Conservation (phyloP, 371 early-diverging fungal genomes). For the Lichtheimia corymbifera region DNA sequence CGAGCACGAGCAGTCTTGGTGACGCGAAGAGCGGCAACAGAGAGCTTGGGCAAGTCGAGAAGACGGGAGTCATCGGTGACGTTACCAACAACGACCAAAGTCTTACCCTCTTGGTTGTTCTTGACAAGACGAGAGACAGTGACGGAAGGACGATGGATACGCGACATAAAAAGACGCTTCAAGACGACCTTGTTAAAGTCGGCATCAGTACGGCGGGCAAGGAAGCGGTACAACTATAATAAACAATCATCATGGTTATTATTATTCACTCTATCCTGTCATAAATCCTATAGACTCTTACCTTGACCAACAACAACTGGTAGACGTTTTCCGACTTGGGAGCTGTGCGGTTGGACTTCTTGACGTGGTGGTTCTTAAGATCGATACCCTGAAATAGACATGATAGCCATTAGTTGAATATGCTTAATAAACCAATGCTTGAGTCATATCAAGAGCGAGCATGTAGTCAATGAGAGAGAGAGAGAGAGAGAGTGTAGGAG, state of each 20-base stretch:
- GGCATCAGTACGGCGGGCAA: constrained; percentile 97
- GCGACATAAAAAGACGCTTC: constrained; percentile 98
- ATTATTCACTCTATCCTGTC: background rate
- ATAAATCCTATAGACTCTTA: constrained; percentile 23
- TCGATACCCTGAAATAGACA: constrained; percentile 83
- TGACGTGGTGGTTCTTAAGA: constrained; percentile 92
- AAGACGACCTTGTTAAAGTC: constrained; percentile 98
- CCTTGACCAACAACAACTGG: constrained; percentile 91
- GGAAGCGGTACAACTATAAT: constrained; percentile 92
- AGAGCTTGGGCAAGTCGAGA: constrained; percentile 93
- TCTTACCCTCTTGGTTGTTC: constrained; percentile 75
- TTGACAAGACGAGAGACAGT: constrained; percentile 87
- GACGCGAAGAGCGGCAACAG: constrained; percentile 93
- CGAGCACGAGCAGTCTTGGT: constrained; percentile 95
- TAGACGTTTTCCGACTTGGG: constrained; percentile 92
- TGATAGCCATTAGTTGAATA: too few species aligned
- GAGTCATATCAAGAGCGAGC: too few species aligned
- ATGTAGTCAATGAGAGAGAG: too few species aligned
- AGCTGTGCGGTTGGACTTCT: constrained; percentile 82
- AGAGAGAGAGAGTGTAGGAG: background rate
- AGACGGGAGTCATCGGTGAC: constrained; percentile 96
- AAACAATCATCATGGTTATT: background rate
- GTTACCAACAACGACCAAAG: constrained; percentile 92
- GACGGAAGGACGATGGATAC: constrained; percentile 94
- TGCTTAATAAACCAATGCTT: too few species aligned